Percentiles rank a stretch among this genome's conserved stretches.
Evolutionary conservation across 1,139 yeast genomes (phyloP).

Genomic region (Saccharomycopsis crataegensis): DNA sequence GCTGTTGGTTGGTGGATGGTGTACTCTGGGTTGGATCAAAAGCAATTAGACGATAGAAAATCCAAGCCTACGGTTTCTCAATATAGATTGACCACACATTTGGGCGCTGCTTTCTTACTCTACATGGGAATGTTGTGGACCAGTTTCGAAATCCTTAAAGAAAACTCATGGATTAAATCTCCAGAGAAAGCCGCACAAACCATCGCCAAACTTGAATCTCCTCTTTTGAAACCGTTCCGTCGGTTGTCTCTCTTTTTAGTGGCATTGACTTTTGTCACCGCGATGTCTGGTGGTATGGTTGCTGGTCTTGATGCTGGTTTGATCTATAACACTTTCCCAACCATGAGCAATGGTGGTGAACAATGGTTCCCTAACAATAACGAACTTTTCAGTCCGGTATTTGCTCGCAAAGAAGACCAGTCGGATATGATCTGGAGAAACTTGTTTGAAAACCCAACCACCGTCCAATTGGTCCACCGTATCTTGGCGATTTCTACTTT

Average conservation of each 20-base stretch:
- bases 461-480: constrained; percentile 91
- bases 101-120: constrained; percentile 86
- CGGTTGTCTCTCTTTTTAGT: constrained; percentile 47
- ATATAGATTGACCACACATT: constrained; percentile 87
- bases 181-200: constrained; percentile 47
- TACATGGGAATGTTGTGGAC: constrained; percentile 89
- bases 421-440: constrained; percentile 89
- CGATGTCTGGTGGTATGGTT: constrained; percentile 96
- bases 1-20: constrained; percentile 99
- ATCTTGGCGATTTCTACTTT: constrained; percentile 79
- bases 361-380: constrained; percentile 58
- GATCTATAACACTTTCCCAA: constrained; percentile 93
- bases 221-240: constrained; percentile 53
- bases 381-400: constrained; percentile 76
- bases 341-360: constrained; percentile 67
- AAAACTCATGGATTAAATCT: constrained; percentile 57
- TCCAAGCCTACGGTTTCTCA: constrained; percentile 95
- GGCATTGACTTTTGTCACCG: constrained; percentile 72
- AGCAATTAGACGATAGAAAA: constrained; percentile 68
- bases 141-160: constrained; percentile 76
- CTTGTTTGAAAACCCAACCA: constrained; percentile 88
- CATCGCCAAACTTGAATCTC: constrained; percentile 48
- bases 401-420: constrained; percentile 55
- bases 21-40: constrained; percentile 83
- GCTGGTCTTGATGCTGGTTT: constrained; percentile 98